Conservation (phyloP, 2,329 filamentous ascomycete species). For the Arthrobotrys iridis region DNA sequence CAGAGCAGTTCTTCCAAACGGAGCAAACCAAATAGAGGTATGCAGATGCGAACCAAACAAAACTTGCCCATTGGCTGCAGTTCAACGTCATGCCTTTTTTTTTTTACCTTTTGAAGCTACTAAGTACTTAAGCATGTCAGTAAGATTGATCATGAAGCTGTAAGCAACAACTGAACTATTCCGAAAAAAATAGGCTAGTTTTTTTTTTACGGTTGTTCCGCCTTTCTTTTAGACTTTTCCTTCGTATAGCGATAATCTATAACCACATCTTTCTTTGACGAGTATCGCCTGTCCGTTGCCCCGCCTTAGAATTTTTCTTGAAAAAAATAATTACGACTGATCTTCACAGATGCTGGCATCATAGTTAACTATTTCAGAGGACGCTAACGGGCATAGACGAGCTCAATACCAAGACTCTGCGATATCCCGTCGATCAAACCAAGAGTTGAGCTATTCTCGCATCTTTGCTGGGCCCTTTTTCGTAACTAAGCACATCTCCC, state of each 20-base stretch:
- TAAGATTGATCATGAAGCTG: no score
- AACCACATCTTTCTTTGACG: background rate
- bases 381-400: slow-evolving; percentile 34
- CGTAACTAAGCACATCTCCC: background rate
- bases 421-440: slow-evolving; percentile 13
- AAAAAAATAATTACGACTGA: background rate
- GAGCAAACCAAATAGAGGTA: slow-evolving; percentile 31
- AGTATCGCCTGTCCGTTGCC: background rate
- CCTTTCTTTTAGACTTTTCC: slow-evolving; percentile 4
- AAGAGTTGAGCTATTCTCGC: background rate
- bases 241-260: slow-evolving; percentile 12
- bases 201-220: background rate
- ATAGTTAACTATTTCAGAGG: background rate
- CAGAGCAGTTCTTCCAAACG: slow-evolving; percentile 4
- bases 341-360: background rate
- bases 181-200: slow-evolving; percentile 4
- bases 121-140: no score
- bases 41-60: slow-evolving; percentile 49
- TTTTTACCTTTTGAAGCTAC: slow-evolving; percentile 31
- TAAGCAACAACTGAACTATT: slow-evolving; percentile 5
- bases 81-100: slow-evolving; percentile 52
- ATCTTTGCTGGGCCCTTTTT: background rate
- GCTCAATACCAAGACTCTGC: slow-evolving; percentile 47
- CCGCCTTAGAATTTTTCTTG: slow-evolving; percentile 46
- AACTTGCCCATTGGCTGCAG: slow-evolving; percentile 36